Base-by-base conservation (phyloP, 495 filamentous ascomycete genomes). In the Aspergillus mulundensis region DNA sequence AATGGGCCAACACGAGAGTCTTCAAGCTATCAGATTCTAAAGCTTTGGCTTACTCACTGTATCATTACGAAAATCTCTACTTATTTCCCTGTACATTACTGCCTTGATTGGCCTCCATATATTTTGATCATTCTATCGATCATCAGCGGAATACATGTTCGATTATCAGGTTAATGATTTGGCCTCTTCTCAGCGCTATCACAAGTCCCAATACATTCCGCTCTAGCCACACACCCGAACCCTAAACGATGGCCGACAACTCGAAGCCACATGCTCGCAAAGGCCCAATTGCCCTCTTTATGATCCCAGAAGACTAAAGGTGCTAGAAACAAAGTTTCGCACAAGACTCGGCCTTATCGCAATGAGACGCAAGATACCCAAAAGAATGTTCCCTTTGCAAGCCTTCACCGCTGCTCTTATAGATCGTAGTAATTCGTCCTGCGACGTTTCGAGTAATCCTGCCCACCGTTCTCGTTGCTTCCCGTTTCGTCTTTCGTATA, bases 11-110 rank as follows among this genome's bases (percentile, higher is more conserved):
- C n/a, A n/a, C n/a, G n/a, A n/a, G n/a, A n/a, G n/a, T n/a, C n/a
- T n/a, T n/a, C n/a, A n/a, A n/a, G n/a, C n/a, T n/a, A n/a, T n/a
- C n/a, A n/a, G n/a, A n/a, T n/a, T n/a, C n/a, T n/a, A n/a, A n/a
- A n/a, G n/a, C n/a, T n/a, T n/a, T n/a, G n/a, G n/a, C n/a, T 30
- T 30, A 30, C 25, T 40, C 16, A 18, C 38, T 52, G 48, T 52
- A 48, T 41, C 16, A 24, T 38, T 46, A 49, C 39, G 39, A 25
- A 56, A 54, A 59, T 62, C 61, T 50, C 61, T 63, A 50, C 61
- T 63, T 52, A 40, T 56, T 25, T 30, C 11, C 51, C 41, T 63
- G 60, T 63, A 63, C 45, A 54, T 54, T 61, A 62, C 18, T 47
- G 12, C 38, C 30, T 32, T 48, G 25, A 30, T 25, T 36, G 5